Evolutionary conservation across 2,329 filamentous ascomycete genomes (phyloP).

Genomic region (Aspergillus flavus): DNA sequence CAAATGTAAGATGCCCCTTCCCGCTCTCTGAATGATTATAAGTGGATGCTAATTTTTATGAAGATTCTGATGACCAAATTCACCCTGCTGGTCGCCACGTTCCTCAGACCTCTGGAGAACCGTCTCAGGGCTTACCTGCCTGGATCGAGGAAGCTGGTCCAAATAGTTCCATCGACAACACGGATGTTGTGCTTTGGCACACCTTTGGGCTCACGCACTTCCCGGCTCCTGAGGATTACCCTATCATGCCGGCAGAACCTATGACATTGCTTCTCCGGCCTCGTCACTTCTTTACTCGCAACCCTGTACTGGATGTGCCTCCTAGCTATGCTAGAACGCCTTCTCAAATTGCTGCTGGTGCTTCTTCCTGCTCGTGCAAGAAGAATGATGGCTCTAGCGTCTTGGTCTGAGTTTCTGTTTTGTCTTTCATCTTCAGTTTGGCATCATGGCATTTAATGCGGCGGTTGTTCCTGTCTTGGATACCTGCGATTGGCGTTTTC

Average conservation of each 20-base stretch:
- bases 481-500: background rate
- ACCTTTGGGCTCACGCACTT: constrained; percentile 92
- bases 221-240: constrained; percentile 86
- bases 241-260: constrained; percentile 85
- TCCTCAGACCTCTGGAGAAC: constrained; percentile 81
- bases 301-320: constrained; percentile 79
- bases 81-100: constrained; percentile 87
- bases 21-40: background rate
- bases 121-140: constrained; percentile 69
- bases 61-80: constrained; percentile 78
- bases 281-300: constrained; percentile 78
- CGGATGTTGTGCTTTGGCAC: constrained; percentile 89
- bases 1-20: constrained; percentile 64
- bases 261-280: constrained; percentile 80
- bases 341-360: constrained; percentile 62
- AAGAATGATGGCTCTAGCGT: constrained; percentile 45
- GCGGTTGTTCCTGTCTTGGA: background rate
- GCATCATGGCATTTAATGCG: background rate
- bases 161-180: constrained; percentile 71
- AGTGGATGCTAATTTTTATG: background rate
- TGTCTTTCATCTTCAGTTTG: background rate
- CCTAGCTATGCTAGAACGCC: constrained; percentile 74
- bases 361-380: constrained; percentile 36
- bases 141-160: constrained; percentile 72
- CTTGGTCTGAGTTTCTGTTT: constrained; percentile 29